Base-by-base conservation (phyloP, 2,329 filamentous ascomycete genomes). In the Exophiala calicioides region DNA sequence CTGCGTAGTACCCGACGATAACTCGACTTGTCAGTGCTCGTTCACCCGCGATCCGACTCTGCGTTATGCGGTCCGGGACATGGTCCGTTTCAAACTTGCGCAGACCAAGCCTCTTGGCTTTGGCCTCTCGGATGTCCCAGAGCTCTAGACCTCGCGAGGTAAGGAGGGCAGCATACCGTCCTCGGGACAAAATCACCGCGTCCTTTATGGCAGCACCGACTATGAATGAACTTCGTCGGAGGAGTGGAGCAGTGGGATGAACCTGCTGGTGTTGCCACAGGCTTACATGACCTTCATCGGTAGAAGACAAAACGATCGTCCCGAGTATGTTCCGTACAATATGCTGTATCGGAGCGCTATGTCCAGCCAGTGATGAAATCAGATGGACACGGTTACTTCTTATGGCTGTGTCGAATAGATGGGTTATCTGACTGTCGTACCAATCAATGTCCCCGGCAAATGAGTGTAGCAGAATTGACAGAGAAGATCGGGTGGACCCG, bases 281-380 rank as follows among this genome's bases (percentile, higher is more conserved):
- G 55, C 91, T 82, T 47, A 84, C 85, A 64, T 95, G 88, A 50
- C 88, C 86, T 32, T 83, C 76, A 49, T 82, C 77, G 0, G 90
- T 95, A 40, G 88, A 79, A 5, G 90, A 95, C 23, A 95, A 82
- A 32, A 95, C 74, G 3, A 88, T 85, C 54, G 82, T 78, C 6
- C 90, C 90, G 59, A 84, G 87, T 32, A 86, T 86, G 60, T 90
- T 94, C 51, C 90, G 84, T 34, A 94, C 85, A 50, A 95, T 87
- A 63, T 94, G 95, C 60, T 86, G 85, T 52, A 96, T 82, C 0
- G 88, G 76, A 12, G 79, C 79, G 12, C 85, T 86, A 69, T 96
- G 90, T 1, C 91, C 90, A 1, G 88, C 88, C 88, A 90, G 94
- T 1, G 83, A 77, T 2, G 81, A 78, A 52, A 79, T 80, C 10